phyloP scores from a whole-genome alignment of 225 moss, liverwort and hornwort species.

The Physcomitrellopsis africana region DNA sequence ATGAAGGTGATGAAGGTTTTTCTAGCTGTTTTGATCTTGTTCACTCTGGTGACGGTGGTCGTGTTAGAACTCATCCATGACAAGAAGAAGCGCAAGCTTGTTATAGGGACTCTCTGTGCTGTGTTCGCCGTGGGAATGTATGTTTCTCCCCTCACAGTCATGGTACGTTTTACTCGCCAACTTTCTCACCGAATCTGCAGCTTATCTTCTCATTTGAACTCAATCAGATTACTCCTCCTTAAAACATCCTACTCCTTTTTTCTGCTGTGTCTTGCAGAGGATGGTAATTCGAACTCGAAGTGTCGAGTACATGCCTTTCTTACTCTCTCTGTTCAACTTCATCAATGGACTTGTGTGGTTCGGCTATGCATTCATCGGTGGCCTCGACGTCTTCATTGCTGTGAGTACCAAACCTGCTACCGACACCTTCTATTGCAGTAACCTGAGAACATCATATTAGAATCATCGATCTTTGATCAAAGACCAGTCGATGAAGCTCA shows the following conservation, averaged over 20 bases:
- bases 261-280: slow-evolving; percentile 41
- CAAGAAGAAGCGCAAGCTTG: slow-evolving; percentile 46
- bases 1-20: slow-evolving; percentile 60
- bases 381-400: slow-evolving; percentile 63
- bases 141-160: slow-evolving; percentile 65
- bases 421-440: neutral
- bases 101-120: slow-evolving; percentile 66
- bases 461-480: neutral
- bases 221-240: too few relatives aligned
- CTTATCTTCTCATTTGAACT: neutral
- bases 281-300: slow-evolving; percentile 68
- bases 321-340: slow-evolving; percentile 70
- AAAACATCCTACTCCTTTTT: too few relatives aligned
- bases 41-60: slow-evolving; percentile 35
- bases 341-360: slow-evolving; percentile 73
- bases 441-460: neutral
- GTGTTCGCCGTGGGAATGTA: slow-evolving; percentile 76
- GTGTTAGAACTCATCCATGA: slow-evolving; percentile 46
- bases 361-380: slow-evolving; percentile 63
- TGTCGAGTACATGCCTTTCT: slow-evolving; percentile 79
- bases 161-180: slow-evolving; percentile 45
- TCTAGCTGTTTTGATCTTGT: slow-evolving; percentile 39
- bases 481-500: neutral
- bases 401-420: slow-evolving; percentile 43
- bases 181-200: neutral